Conservation (phyloP, 1,284 basidiomycete species). For the Marasmius tenuissimus region DNA sequence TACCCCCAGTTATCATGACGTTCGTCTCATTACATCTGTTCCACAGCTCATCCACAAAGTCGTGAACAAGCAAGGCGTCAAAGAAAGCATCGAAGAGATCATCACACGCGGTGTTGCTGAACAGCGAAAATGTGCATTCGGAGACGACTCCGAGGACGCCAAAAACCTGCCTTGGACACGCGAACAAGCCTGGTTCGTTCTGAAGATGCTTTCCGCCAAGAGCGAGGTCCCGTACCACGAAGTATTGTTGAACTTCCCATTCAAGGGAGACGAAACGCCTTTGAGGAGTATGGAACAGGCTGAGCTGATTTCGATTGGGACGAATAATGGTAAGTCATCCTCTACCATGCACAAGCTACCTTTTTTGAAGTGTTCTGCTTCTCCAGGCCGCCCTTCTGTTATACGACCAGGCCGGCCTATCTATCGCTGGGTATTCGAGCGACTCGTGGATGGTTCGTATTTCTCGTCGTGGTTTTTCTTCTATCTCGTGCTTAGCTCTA, state of each 20-base stretch:
- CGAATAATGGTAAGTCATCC: conserved; percentile 59
- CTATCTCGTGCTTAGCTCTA: neutral
- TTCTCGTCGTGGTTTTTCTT: neutral
- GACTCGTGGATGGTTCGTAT: conserved; percentile 69
- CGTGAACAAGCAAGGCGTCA: conserved; percentile 67
- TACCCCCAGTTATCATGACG: neutral
- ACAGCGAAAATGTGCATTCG: conserved; percentile 89
- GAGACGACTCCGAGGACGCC: conserved; percentile 87
- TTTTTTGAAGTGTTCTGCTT: conserved; percentile 1
- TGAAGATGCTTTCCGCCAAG: conserved; percentile 71
- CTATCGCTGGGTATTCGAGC: conserved; percentile 82
- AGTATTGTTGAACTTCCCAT: conserved; percentile 81
- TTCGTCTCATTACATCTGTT: conserved; percentile 4
- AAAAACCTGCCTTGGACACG: conserved; percentile 83
- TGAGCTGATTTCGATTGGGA: conserved; percentile 83
- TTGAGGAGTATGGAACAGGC: conserved; percentile 88
- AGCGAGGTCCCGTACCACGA: conserved; percentile 86
- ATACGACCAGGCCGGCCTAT: conserved; percentile 92
- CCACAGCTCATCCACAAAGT: conserved; percentile 83
- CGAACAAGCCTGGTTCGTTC: conserved; percentile 86
- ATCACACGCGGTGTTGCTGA: conserved; percentile 80
- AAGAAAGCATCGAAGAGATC: conserved; percentile 88
- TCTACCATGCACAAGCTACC: neutral
- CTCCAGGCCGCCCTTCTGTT: conserved; percentile 76
- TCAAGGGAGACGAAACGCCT: conserved; percentile 87